phyloP scores from a whole-genome alignment of 371 early-diverging fungal genomes.

The Mucor plumbeus region DNA sequence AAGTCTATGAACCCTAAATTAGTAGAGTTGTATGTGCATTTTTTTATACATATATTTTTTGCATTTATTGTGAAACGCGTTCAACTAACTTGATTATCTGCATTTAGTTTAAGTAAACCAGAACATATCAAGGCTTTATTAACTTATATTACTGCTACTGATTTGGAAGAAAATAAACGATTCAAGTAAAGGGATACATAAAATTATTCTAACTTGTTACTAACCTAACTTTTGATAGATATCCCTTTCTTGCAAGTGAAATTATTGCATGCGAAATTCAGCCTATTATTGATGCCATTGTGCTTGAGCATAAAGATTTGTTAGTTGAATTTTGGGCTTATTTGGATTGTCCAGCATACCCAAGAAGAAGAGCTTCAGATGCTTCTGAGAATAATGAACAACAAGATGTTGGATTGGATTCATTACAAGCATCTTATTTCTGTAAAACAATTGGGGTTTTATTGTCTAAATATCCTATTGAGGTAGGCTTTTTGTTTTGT shows the following conservation, averaged over 20 bases:
- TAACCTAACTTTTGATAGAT: conserved; percentile 48
- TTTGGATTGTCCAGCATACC: conserved; percentile 69
- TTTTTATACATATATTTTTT: background rate
- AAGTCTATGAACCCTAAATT: conserved; percentile 80
- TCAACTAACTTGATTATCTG: background rate
- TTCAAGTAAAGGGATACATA: conserved; percentile 61
- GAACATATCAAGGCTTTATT: conserved; percentile 63
- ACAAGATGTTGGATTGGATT: conserved; percentile 37
- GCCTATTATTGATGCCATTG: conserved; percentile 77
- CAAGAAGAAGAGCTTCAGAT: conserved; percentile 23
- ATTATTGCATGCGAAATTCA: conserved; percentile 86
- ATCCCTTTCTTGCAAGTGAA: conserved; percentile 85
- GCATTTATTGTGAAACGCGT: background rate
- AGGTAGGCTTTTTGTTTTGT: conserved; percentile 47
- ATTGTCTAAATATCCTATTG: conserved; percentile 80
- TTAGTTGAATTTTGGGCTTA: conserved; percentile 80
- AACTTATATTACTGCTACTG: conserved; percentile 64
- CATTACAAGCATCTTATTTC: conserved; percentile 85
- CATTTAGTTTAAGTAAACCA: conserved; percentile 65
- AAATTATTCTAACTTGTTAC: background rate
- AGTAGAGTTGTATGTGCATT: conserved; percentile 69
- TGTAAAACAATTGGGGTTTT: conserved; percentile 84
- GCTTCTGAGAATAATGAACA: conserved; percentile 10
- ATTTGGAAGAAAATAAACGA: conserved; percentile 71
- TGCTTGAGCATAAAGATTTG: conserved; percentile 61